A percentile compares a stretch with the other conserved stretches of the same genome.
These are phyloP conservation scores for Citrus maxima DNA, from an alignment of 345 rosid species.

Conservation along the genomic window DNA sequence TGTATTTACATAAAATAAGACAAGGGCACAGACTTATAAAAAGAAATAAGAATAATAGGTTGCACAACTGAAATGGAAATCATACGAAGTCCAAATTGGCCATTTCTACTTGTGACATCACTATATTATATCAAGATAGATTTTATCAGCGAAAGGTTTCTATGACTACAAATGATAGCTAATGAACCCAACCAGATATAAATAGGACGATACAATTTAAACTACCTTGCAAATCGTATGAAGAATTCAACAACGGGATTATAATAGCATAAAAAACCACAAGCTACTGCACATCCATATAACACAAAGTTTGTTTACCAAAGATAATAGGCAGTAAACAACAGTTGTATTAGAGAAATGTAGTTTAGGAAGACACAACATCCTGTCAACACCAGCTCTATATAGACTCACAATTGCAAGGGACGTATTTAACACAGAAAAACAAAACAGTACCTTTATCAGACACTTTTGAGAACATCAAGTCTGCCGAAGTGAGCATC, in stretches of 20 bases:
- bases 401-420: neutral
- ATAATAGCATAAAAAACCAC: neutral
- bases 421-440: neutral
- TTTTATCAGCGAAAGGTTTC: neutral
- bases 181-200: neutral
- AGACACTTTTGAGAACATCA: slow-evolving; percentile 80
- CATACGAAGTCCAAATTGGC: neutral
- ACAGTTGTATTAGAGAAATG: neutral
- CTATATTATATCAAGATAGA: neutral
- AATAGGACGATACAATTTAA: neutral
- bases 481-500: slow-evolving; percentile 87
- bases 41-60: neutral
- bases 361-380: neutral
- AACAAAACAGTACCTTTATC: slow-evolving; percentile 69
- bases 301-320: neutral
- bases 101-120: neutral
- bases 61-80: neutral
- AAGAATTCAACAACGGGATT: neutral
- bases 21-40: neutral
- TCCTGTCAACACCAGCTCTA: neutral
- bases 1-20: neutral
- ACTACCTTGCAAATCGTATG: neutral
- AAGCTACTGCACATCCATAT: neutral
- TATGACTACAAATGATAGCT: neutral
- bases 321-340: neutral